Evolutionary conservation across 768 basidiomycete genomes (phyloP), one percentile per base, ranked within the genome.

Genomic region (Dentipellis sp.): DNA sequence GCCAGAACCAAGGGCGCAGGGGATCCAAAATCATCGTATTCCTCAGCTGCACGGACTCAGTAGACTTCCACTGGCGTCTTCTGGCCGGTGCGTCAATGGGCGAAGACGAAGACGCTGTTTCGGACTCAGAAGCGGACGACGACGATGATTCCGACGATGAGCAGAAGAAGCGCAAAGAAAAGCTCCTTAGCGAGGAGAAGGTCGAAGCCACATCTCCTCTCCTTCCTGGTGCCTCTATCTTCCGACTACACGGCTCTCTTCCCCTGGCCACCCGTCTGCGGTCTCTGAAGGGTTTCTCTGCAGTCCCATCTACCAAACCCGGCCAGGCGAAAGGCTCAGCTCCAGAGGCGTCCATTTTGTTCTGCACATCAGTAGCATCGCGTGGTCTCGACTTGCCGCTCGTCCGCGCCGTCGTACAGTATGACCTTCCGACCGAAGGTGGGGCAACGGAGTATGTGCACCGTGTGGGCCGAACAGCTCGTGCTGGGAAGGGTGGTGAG

Each of bases 341-440:
- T 36, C 63, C 72, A 3, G 68, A 71, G 0, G 79, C 83, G 4
- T 84, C 94, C 1, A 78, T 99, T 50, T 78, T 99, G 4, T 77
- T 98, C 47, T 97, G 94, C 68, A 99, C 97, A 1, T 95, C 93
- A 9, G 94, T 99, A 52, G 97, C 97, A 2, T 94, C 97, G n/a
- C 91, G 97, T 66, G 97, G 97, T 66, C 80, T 99, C 22, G 95
- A 98, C 71, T 75, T 99, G 23, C 94, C 94, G 5, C 78, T 90
- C n/a, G 94, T 98, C 7, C 85, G 88, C 37, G 90, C 91, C 2
- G 94, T 99, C 58, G 73, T 98, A 35, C 97, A 99, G 66, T 97
- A 97, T 65, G 97, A 99, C 67, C 80, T 98, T 19, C 95, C 97
- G 0, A 98, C 97, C 0, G 97, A 99, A 74, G 91, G 94, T 16